These are phyloP conservation scores for Omphalea diandra DNA, from an alignment of 441 rosid genomes.

Conservation along the genomic window DNA sequence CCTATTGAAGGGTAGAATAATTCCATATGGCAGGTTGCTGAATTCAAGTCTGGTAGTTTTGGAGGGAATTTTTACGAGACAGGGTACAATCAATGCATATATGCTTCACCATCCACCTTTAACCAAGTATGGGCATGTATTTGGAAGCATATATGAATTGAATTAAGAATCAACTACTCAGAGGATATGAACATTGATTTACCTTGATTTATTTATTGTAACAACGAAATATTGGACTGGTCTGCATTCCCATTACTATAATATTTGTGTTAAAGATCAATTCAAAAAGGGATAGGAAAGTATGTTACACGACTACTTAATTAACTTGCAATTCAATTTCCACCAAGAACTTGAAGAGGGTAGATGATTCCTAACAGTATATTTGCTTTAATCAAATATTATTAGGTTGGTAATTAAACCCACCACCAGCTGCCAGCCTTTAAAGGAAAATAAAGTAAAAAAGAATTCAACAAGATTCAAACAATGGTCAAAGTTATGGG, in stretches of 20 bases:
- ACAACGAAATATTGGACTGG: background rate
- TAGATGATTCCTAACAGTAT: background rate
- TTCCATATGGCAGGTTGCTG: slow-evolving; percentile 9
- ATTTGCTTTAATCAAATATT: background rate
- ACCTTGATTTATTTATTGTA: too few relatives aligned
- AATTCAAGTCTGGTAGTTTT: slow-evolving; percentile 15
- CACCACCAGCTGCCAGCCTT: background rate
- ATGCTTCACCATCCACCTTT: too few relatives aligned
- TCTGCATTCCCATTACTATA: too few relatives aligned
- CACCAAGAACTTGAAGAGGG: background rate
- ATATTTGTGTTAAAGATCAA: too few relatives aligned
- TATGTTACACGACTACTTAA: too few relatives aligned
- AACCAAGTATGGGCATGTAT: slow-evolving; percentile 5
- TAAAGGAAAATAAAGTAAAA: background rate
- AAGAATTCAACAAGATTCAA: background rate
- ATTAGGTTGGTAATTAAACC: background rate
- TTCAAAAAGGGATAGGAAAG: too few relatives aligned
- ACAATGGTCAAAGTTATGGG: background rate
- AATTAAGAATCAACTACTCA: too few relatives aligned
- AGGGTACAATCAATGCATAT: too few relatives aligned
- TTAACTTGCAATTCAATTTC: background rate
- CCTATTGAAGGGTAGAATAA: background rate
- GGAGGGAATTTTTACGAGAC: background rate
- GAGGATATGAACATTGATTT: background rate
- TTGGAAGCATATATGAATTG: too few relatives aligned